Conservation (phyloP, 148 eudicot species). For the Silene uniflora region DNA sequence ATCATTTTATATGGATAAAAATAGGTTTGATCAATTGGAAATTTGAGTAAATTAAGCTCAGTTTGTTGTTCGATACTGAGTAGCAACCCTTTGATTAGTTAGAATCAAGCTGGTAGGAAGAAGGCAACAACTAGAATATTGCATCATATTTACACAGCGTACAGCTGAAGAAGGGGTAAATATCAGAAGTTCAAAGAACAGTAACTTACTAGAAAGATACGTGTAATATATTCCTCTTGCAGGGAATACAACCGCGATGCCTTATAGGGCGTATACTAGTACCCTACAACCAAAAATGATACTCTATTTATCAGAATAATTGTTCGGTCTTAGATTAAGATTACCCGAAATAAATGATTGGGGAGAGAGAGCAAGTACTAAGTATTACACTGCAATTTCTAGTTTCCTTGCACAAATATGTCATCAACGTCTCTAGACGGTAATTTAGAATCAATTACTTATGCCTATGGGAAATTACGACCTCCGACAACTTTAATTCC, state of each 20-base stretch:
- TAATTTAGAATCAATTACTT: too few relatives aligned
- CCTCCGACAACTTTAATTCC: neutral
- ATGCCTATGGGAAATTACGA: too few relatives aligned
- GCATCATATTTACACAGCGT: neutral
- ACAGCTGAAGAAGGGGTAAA: neutral
- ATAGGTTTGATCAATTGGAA: neutral
- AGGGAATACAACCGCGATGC: neutral
- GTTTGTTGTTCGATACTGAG: neutral
- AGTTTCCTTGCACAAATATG: too few relatives aligned
- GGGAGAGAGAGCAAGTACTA: too few relatives aligned
- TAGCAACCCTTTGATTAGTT: neutral
- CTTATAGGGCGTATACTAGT: neutral
- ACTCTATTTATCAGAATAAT: too few relatives aligned
- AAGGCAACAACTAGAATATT: neutral
- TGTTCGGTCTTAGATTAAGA: too few relatives aligned
- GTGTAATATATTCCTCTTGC: too few relatives aligned
- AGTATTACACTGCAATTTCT: too few relatives aligned
- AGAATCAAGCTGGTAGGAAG: neutral
- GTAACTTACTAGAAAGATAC: neutral
- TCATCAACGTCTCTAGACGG: too few relatives aligned
- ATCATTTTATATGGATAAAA: constrained; percentile 4
- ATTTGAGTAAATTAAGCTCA: neutral
- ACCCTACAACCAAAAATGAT: neutral
- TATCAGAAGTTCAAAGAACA: neutral
- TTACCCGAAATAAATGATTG: too few relatives aligned